Evolutionary conservation across 208 protist genomes (phyloP), one percentile per base, ranked within the genome.

Genomic region (Leishmania tropica): DNA sequence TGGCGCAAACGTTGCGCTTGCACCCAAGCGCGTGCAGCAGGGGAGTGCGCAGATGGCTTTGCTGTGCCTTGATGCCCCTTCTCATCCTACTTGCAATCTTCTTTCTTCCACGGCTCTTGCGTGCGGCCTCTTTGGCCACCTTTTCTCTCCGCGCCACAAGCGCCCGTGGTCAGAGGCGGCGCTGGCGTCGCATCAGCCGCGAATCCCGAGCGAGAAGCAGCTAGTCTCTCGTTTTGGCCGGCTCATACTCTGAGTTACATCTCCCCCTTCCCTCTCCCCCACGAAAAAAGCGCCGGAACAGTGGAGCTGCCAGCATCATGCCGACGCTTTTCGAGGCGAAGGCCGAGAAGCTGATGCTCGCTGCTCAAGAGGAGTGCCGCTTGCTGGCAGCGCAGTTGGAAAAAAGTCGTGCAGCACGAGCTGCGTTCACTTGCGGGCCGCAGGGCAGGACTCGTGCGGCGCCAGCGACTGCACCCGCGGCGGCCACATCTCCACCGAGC

Each of bases 301-400:
- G 67, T 21, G 47, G 17, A 75, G 71, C 13, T 11, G 2, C 19
- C 53, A 11, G 51, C 24, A 28, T 45, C 24, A 85, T 85, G 76
- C 42, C 28, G 45, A 6, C 75, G 3, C 0, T 47, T 15, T 24
- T 78, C 19, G 75, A 60, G 75, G 11, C 6, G 17, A 74, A 76
- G 28, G 45, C 86, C 54, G 74, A 75, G 1, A 54, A 35, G n/a
- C 80, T 92, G 2, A 73, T 87, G 11, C 47, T 40, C 1, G 74
- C 76, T 1, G 6, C 92, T 28, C 71, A 76, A 15, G 77, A 71
- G 31, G 87, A 92, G 74, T 87, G 84, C 40, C 48, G 76, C 40
- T 58, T 92, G 31, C 53, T 88, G 40, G 79, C 79, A 40, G 53
- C 31, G 31, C 88, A 94, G 73, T 13, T 94, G 40, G 76, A 48